Evolutionary conservation across 768 basidiomycete genomes (phyloP).

Genomic region (Rossbeevera mucosa): DNA sequence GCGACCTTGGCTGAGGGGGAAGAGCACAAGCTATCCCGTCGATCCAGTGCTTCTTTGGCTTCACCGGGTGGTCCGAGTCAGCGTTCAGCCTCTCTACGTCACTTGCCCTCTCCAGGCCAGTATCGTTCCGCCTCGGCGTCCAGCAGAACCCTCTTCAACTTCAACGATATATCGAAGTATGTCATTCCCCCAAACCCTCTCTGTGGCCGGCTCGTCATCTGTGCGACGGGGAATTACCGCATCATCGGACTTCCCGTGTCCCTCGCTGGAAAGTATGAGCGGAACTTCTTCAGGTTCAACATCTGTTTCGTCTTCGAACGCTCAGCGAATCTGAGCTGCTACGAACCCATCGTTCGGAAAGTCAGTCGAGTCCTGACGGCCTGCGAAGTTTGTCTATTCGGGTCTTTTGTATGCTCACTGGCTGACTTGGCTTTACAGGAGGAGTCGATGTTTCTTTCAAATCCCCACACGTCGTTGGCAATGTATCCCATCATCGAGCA

Average conservation of each 20-base stretch:
- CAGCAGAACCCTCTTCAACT: constrained; percentile 69
- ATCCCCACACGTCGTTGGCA: constrained; percentile 56
- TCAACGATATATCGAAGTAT: constrained; percentile 88
- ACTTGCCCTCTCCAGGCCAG: constrained; percentile 37
- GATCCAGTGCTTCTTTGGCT: constrained; percentile 48
- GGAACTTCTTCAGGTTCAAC: constrained; percentile 91
- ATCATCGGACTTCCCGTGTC: constrained; percentile 91
- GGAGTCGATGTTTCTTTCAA: constrained; percentile 86
- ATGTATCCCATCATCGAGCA: constrained; percentile 89
- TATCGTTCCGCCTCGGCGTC: constrained; percentile 46
- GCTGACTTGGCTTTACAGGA: constrained; percentile 43
- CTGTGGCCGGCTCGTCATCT: constrained; percentile 85
- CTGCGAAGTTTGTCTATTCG: constrained; percentile 68
- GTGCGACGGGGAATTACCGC: constrained; percentile 74
- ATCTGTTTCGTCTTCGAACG: constrained; percentile 95
- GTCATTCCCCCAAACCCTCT: constrained; percentile 85
- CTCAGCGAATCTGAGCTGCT: constrained; percentile 87
- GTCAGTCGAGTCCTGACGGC: constrained; percentile 82
- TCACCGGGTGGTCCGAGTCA: constrained; percentile 45
- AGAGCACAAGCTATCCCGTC: constrained; percentile 40
- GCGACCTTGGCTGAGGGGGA: constrained; percentile 30
- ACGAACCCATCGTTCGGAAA: constrained; percentile 94
- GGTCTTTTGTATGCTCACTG: constrained; percentile 3
- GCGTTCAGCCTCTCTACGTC: constrained; percentile 40
- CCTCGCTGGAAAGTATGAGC: constrained; percentile 67